Evolutionary conservation across 139 green algal genomes (phyloP), one percentile per base, ranked within the genome.

Genomic region (Edaphochlamys debaryana): DNA sequence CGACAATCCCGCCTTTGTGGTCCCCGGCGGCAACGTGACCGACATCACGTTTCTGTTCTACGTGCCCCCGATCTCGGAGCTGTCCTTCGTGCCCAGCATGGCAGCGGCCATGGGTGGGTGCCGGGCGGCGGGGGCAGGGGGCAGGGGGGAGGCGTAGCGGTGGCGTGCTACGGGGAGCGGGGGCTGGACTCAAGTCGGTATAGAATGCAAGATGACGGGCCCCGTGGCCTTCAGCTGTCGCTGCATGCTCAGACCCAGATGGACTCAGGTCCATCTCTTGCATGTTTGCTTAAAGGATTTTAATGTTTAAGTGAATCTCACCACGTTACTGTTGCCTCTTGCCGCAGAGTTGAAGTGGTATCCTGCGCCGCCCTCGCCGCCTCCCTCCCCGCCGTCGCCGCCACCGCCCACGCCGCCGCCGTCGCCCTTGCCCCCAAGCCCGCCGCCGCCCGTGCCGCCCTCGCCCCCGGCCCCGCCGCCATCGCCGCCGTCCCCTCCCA

Each of bases 21-120:
- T 82, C 6, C 76, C 76, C 6, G 27, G 2, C 4, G 76, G 76
- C 42, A 73, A 66, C 63, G 34, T 73, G 38, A 66, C 27, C 3
- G 76, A 82, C 63, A 23, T 82, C 62, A 74, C 60, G 5, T 73
- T 82, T 23, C 41, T 82, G 7, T 74, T 82, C 32, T 20, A 11
- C 4, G 63, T 82, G 5, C 76, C 76, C 0, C 60, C 76, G 15
- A 25, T 73, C 1, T 22, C 40, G 9, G 15, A n/a, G 13, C 32
- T 82, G 32, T 27, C 64, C 42, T 63, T 66, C n/a, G 64, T 82
- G 17, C 2, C 42, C 0, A 17, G 15, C 1, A 52, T 74, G 60
- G 62, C 38, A 34, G 76, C 63, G 1, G 62, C 76, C 32, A 20
- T 73, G n/a, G n/a, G n/a, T n/a, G n/a, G n/a, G n/a, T n/a, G n/a